Evolutionary conservation across 352 stramenopile species (phyloP).

Genomic region (Globisporangium cederbergense): DNA sequence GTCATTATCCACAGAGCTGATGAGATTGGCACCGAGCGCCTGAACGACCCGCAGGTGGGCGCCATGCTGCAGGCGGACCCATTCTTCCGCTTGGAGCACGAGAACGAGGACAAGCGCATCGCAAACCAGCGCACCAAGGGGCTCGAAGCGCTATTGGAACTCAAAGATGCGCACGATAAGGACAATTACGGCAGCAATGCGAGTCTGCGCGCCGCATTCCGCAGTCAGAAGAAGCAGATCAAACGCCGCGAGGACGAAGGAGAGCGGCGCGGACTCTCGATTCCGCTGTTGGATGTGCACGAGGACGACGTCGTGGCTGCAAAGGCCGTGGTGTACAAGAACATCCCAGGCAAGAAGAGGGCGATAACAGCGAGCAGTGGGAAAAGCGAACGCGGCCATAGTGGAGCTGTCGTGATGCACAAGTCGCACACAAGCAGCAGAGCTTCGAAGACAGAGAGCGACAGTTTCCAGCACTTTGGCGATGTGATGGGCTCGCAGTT

Average conservation of each 20-base stretch:
- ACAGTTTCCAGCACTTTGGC: slow-evolving; percentile 63
- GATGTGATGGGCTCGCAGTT: slow-evolving; percentile 48
- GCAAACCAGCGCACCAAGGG: slow-evolving; percentile 41
- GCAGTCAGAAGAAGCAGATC: slow-evolving; percentile 52
- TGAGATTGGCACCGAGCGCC: slow-evolving; percentile 32
- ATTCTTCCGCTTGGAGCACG: slow-evolving; percentile 79
- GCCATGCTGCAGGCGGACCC: slow-evolving; percentile 47
- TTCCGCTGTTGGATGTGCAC: slow-evolving; percentile 57
- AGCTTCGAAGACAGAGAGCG: not conserved
- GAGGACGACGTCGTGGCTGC: slow-evolving; percentile 53
- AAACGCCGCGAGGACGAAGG: slow-evolving; percentile 38
- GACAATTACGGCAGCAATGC: slow-evolving; percentile 76
- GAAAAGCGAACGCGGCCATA: not conserved
- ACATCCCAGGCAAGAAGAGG: slow-evolving; percentile 35
- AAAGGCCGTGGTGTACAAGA: slow-evolving; percentile 55
- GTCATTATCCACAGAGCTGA: slow-evolving; percentile 4
- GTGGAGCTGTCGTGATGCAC: not conserved
- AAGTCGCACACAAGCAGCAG: not conserved
- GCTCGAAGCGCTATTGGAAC: slow-evolving; percentile 47
- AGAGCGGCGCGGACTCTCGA: slow-evolving; percentile 42
- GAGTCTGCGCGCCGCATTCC: slow-evolving; percentile 45
- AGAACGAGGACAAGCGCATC: slow-evolving; percentile 55
- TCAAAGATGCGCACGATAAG: slow-evolving; percentile 60
- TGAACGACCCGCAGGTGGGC: slow-evolving; percentile 56
- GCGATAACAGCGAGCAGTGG: not conserved